phyloP scores from a whole-genome alignment of 164 flowering plant genomes.

The Annona cherimola region DNA sequence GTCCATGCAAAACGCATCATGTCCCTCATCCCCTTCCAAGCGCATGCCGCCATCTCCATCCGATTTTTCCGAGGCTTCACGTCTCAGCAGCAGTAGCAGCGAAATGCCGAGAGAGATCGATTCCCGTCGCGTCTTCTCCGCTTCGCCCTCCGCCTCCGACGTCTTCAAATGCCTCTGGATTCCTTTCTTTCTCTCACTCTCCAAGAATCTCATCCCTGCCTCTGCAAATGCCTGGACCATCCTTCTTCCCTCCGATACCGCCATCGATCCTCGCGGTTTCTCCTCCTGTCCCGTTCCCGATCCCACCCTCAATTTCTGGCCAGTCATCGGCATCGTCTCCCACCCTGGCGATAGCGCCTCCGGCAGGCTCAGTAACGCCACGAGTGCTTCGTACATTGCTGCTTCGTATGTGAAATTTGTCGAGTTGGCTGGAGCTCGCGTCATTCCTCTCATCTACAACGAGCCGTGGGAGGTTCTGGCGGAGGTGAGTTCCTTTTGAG shows the following conservation, averaged over 20 bases:
- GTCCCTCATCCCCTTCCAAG: not conserved
- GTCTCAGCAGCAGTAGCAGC: not conserved
- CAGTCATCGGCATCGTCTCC: slow-evolving; percentile 85
- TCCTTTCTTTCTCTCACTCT: slow-evolving; percentile 38
- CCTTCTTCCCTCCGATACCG: slow-evolving; percentile 27
- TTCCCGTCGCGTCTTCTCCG: slow-evolving; percentile 4
- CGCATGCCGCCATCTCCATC: not conserved
- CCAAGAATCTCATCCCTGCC: slow-evolving; percentile 22
- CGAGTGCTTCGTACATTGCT: slow-evolving; percentile 80
- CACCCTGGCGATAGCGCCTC: slow-evolving; percentile 99
- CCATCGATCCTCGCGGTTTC: slow-evolving; percentile 2
- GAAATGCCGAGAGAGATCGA: slow-evolving; percentile 14
- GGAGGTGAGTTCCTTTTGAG: slow-evolving; percentile 28
- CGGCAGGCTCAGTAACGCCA: slow-evolving; percentile 61
- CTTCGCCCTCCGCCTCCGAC: slow-evolving; percentile 18
- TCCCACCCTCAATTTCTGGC: slow-evolving; percentile 56
- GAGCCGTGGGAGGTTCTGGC: slow-evolving; percentile 60
- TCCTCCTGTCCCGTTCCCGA: slow-evolving; percentile 42
- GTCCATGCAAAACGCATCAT: not conserved
- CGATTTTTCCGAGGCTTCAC: not conserved
- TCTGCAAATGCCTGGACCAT: slow-evolving; percentile 35
- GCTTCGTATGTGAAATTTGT: slow-evolving; percentile 95
- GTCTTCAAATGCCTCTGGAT: slow-evolving; percentile 47
- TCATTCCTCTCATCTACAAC: slow-evolving; percentile 83
- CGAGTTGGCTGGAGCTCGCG: slow-evolving; percentile 95